phyloP scores from a whole-genome alignment of 148 eudicot genomes.

The Silene uniflora region DNA sequence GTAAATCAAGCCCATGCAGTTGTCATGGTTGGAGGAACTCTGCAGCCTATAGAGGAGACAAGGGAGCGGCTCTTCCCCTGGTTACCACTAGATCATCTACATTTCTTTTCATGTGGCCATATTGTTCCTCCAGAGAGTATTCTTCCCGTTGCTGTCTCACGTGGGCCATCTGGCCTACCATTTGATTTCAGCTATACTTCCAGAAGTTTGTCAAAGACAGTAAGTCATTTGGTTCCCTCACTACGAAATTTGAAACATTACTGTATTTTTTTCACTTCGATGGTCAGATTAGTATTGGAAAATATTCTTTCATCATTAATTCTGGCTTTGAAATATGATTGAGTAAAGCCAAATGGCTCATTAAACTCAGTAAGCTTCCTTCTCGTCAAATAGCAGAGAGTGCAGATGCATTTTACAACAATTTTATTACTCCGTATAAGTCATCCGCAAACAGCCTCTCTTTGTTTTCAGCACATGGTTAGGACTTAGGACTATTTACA shows the following conservation, averaged over 20 bases:
- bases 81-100: slow-evolving; percentile 49
- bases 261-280: neutral
- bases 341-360: neutral
- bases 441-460: too few species aligned
- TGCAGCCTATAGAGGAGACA: slow-evolving; percentile 90
- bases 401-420: too few species aligned
- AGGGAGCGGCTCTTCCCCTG: slow-evolving; percentile 81
- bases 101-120: slow-evolving; percentile 91
- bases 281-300: too few species aligned
- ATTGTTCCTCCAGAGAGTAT: slow-evolving; percentile 85
- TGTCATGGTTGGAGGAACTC: slow-evolving; percentile 86
- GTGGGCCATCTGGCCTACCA: slow-evolving; percentile 77
- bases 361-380: neutral
- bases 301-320: too few species aligned
- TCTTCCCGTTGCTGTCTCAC: slow-evolving; percentile 72
- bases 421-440: too few species aligned
- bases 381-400: neutral
- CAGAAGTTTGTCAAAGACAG: slow-evolving; percentile 68
- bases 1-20: slow-evolving; percentile 80
- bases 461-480: too few species aligned
- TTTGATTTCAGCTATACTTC: slow-evolving; percentile 82
- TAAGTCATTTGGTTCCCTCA: slow-evolving; percentile 23
- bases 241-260: neutral
- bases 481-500: too few species aligned
- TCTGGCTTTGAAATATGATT: neutral